phyloP scores from a whole-genome alignment of 1,139 yeast species.

The Tardiomyces blankii region DNA sequence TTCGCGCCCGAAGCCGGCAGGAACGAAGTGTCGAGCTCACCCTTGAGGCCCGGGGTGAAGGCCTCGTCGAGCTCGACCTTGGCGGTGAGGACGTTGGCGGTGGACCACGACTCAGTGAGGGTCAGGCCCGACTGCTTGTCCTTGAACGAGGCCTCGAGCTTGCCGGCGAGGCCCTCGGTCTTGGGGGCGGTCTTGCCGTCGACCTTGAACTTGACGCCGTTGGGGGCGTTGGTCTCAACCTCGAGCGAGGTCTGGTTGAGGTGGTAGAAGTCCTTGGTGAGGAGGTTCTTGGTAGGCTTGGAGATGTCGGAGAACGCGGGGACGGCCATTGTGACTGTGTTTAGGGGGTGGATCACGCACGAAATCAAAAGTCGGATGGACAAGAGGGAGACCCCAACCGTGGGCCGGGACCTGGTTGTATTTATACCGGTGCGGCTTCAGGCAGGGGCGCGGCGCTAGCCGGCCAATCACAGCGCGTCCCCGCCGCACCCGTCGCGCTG shows the following conservation, averaged over 20 bases:
- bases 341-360: no score
- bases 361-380: not conserved
- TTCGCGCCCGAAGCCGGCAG: slow-evolving; percentile 75
- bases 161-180: slow-evolving; percentile 77
- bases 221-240: slow-evolving; percentile 88
- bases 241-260: slow-evolving; percentile 77
- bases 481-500: not conserved
- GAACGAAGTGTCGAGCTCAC: slow-evolving; percentile 81
- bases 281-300: slow-evolving; percentile 55
- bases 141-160: slow-evolving; percentile 83
- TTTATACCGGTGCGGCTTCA: not conserved
- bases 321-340: slow-evolving; percentile 19
- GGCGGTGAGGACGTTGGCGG: slow-evolving; percentile 85
- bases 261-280: slow-evolving; percentile 91
- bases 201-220: slow-evolving; percentile 90
- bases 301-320: slow-evolving; percentile 25
- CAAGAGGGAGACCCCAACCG: not conserved
- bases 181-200: slow-evolving; percentile 79
- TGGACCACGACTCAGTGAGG: slow-evolving; percentile 96
- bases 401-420: not conserved
- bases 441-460: not conserved
- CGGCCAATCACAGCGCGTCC: not conserved
- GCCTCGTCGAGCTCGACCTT: slow-evolving; percentile 88
- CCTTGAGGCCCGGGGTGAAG: slow-evolving; percentile 90
- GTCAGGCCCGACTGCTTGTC: slow-evolving; percentile 93